Conservation (phyloP, 129 eudicot genomes). For the Erigeron canadensis region DNA sequence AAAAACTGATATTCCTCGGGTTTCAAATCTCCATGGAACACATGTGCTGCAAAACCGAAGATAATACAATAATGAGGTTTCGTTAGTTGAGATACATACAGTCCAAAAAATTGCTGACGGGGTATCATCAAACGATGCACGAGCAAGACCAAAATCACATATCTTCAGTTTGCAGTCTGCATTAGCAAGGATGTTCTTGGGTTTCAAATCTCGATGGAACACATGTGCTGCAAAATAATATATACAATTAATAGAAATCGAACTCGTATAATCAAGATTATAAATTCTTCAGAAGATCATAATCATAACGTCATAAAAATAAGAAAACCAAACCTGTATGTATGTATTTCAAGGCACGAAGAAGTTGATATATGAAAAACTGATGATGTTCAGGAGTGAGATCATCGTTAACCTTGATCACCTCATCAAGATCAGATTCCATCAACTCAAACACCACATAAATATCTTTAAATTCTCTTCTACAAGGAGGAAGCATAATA, state of each 20-base stretch:
- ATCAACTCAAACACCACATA: constrained; percentile 94
- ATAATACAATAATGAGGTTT: not conserved
- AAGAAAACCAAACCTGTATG: constrained; percentile 58
- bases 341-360: constrained; percentile 80
- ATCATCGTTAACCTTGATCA: constrained; percentile 79
- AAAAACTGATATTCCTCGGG: not conserved
- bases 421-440: constrained; percentile 93
- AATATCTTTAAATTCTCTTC: constrained; percentile 90
- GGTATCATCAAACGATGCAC: constrained; percentile 82
- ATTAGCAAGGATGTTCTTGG: constrained; percentile 88
- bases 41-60: too few species aligned
- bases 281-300: constrained; percentile 1
- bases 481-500: constrained; percentile 89
- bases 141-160: constrained; percentile 92
- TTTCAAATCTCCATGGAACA: too few species aligned
- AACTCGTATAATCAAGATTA: constrained; percentile 7
- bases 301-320: not conserved
- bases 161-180: constrained; percentile 93
- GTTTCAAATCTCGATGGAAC: constrained; percentile 82
- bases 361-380: constrained; percentile 87
- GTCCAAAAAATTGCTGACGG: constrained; percentile 98
- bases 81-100: constrained; percentile 42
- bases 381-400: constrained; percentile 88
- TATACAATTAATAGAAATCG: not conserved
- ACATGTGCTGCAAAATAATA: constrained; percentile 58